Evolutionary conservation across 768 basidiomycete genomes (phyloP).

Genomic region (Leccinum disarticulatum): DNA sequence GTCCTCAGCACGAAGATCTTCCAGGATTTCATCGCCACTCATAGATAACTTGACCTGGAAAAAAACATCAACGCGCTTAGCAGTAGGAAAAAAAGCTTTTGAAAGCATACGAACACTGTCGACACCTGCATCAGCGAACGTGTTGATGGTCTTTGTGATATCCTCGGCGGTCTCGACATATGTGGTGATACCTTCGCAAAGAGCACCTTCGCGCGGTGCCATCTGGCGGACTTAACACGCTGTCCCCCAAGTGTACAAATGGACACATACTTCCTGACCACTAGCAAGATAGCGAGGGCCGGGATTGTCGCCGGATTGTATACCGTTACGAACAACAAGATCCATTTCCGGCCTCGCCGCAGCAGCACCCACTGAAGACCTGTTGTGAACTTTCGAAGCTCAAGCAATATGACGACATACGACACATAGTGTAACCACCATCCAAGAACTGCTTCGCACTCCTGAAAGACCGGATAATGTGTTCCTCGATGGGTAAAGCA

Average conservation of each 20-base stretch:
- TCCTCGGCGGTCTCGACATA: constrained; percentile 33
- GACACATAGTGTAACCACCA: constrained; percentile 40
- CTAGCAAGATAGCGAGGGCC: constrained; percentile 38
- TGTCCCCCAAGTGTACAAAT: background rate
- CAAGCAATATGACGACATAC: constrained; percentile 9
- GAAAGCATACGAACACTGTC: constrained; percentile 15
- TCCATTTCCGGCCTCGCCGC: constrained; percentile 36
- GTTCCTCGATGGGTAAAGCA: constrained; percentile 33
- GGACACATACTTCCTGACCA: constrained; percentile 32
- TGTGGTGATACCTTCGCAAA: constrained; percentile 34
- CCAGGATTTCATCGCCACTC: constrained; percentile 39
- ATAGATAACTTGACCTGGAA: constrained; percentile 37
- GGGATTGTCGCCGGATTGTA: constrained; percentile 34
- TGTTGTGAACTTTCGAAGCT: background rate
- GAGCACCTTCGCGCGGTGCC: constrained; percentile 33
- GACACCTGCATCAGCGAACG: constrained; percentile 26
- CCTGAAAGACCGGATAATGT: constrained; percentile 30
- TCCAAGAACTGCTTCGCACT: constrained; percentile 36
- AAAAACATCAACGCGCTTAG: background rate
- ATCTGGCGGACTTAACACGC: constrained; percentile 15
- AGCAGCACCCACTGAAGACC: constrained; percentile 33
- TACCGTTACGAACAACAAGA: constrained; percentile 34
- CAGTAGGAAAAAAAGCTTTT: background rate
- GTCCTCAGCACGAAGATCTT: constrained; percentile 35
- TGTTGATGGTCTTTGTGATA: constrained; percentile 25